These are phyloP conservation scores for Clitopilus passeckerianus DNA, from an alignment of 768 basidiomycete genomes.

Conservation along the genomic window DNA sequence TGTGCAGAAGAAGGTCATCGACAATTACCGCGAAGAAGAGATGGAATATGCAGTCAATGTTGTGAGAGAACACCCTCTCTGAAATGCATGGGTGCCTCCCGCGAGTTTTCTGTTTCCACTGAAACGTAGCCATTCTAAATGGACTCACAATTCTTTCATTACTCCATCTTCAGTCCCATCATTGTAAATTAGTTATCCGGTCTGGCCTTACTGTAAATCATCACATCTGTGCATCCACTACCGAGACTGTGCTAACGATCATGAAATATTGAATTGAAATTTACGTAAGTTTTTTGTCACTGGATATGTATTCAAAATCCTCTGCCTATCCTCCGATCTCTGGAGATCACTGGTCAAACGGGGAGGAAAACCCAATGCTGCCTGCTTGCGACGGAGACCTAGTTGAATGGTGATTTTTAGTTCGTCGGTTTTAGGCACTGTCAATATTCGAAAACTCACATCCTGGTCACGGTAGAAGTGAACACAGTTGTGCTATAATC, in stretches of 20 bases:
- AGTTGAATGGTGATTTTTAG: background rate
- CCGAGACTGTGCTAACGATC: background rate
- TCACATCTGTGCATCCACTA: no score
- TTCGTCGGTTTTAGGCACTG: background rate
- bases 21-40: background rate
- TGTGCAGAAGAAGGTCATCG: background rate
- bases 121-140: background rate
- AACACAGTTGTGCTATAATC: background rate
- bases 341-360: no score
- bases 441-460: background rate
- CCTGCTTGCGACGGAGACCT: background rate
- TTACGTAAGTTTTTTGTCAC: background rate
- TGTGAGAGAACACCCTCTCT: background rate
- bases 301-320: background rate
- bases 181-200: background rate
- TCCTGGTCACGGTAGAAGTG: background rate
- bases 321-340: background rate
- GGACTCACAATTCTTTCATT: background rate
- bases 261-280: background rate
- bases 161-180: background rate
- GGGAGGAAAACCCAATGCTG: background rate
- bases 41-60: background rate
- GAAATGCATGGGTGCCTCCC: background rate
- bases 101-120: background rate
- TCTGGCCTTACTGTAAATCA: background rate